Conservation (phyloP, 371 early-diverging fungal genomes). For the Rhizopus sp. region DNA sequence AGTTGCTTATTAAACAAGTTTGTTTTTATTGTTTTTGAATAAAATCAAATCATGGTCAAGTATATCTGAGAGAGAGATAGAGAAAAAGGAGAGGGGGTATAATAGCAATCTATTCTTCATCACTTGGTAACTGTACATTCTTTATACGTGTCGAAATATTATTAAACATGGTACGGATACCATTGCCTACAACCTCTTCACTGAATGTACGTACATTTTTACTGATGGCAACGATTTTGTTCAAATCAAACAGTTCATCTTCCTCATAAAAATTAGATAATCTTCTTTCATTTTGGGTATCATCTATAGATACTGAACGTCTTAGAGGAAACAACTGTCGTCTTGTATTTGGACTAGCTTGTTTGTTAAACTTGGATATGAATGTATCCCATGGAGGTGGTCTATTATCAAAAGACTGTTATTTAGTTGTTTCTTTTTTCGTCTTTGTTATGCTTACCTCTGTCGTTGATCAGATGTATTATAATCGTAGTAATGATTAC, state of each 20-base stretch:
- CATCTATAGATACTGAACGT: slow-evolving; percentile 5
- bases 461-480: not conserved
- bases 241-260: slow-evolving; percentile 39
- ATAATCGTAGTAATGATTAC: slow-evolving; percentile 7
- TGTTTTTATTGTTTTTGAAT: too few species aligned
- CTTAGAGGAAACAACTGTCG: slow-evolving; percentile 22
- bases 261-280: slow-evolving; percentile 17
- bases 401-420: not conserved
- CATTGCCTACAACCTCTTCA: slow-evolving; percentile 38
- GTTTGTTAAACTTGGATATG: slow-evolving; percentile 4
- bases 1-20: too few species aligned
- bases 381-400: slow-evolving; percentile 8
- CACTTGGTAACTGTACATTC: slow-evolving; percentile 7
- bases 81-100: too few species aligned
- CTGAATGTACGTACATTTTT: slow-evolving; percentile 37
- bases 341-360: not conserved
- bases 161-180: slow-evolving; percentile 33
- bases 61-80: too few species aligned
- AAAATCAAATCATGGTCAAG: too few species aligned
- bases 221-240: slow-evolving; percentile 37
- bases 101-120: too few species aligned
- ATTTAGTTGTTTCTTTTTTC: not conserved
- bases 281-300: not conserved
- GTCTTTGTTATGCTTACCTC: slow-evolving; percentile 1
- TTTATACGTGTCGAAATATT: slow-evolving; percentile 36